phyloP scores from a whole-genome alignment of 2,329 filamentous ascomycete genomes.

The Clarireedia monteithiana region DNA sequence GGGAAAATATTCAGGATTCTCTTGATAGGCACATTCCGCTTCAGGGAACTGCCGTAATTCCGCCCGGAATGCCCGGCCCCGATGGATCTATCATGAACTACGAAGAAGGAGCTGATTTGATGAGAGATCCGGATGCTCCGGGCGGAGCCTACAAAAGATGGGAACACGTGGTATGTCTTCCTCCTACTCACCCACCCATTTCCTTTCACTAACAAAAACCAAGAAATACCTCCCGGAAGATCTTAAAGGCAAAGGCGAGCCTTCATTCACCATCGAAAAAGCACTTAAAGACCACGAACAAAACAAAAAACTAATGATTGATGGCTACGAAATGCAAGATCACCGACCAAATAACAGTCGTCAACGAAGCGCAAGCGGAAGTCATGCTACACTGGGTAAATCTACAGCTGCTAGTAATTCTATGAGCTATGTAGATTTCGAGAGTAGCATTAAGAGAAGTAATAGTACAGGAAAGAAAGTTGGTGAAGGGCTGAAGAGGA shows the following conservation, averaged over 20 bases:
- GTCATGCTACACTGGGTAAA: constrained; percentile 4
- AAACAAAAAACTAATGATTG: constrained; percentile 20
- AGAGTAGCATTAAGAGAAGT: constrained; percentile 18
- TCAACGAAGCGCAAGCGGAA: constrained; percentile 38
- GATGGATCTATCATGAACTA: constrained; percentile 68
- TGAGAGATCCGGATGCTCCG: constrained; percentile 59
- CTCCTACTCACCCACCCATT: background rate
- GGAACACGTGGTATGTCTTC: constrained; percentile 58
- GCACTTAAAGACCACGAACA: constrained; percentile 49
- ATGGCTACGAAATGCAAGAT: constrained; percentile 45
- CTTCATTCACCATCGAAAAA: constrained; percentile 63
- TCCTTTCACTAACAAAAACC: background rate
- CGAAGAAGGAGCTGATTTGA: constrained; percentile 78
- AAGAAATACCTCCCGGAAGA: constrained; percentile 65
- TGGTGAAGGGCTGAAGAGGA: constrained; percentile 44
- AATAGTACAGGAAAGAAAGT: constrained; percentile 35
- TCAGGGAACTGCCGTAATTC: constrained; percentile 71
- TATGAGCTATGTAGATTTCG: background rate
- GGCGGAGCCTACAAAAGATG: constrained; percentile 76
- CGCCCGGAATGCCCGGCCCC: constrained; percentile 61
- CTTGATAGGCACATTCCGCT: constrained; percentile 68
- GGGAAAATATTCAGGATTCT: constrained; percentile 68
- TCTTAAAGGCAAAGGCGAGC: constrained; percentile 76
- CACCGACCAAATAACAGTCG: constrained; percentile 26
- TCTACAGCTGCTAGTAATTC: background rate